Conservation (phyloP, 192 early-diverging fungal species). For the Coemansia sp. region DNA sequence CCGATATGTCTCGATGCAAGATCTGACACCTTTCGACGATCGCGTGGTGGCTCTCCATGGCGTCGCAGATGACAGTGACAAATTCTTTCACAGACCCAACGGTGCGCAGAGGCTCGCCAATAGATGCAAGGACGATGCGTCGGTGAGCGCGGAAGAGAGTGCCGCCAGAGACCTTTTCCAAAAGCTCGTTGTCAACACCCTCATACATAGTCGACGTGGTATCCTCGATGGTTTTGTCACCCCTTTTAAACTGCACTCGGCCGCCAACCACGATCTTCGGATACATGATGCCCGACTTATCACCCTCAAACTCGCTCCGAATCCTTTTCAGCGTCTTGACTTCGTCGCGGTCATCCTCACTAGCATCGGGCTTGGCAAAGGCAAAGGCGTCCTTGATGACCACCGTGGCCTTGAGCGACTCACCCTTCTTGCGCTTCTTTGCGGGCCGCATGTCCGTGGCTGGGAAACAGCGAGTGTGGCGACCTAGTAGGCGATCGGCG, state of each 20-base stretch:
- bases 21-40: slow-evolving; percentile 13
- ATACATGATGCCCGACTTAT: not conserved
- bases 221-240: not conserved
- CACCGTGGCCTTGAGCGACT: too few relatives aligned
- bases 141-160: slow-evolving; percentile 6
- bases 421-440: not conserved
- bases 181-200: not conserved
- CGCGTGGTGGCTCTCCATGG: slow-evolving; percentile 12
- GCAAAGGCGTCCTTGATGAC: too few relatives aligned
- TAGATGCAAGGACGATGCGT: slow-evolving; percentile 7
- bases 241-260: not conserved
- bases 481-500: not conserved
- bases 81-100: slow-evolving; percentile 9
- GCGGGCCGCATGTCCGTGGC: not conserved
- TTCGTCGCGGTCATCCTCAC: not conserved
- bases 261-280: not conserved
- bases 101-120: not conserved
- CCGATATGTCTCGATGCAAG: slow-evolving; percentile 29
- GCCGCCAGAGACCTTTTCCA: not conserved
- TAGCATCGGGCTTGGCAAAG: not conserved
- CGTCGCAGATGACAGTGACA: slow-evolving; percentile 21
- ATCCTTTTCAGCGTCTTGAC: not conserved
- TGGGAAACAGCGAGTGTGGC: slow-evolving; percentile 12
- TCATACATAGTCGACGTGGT: not conserved
- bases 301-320: not conserved